Conservation (phyloP, 2,329 filamentous ascomycete genomes). For the Dothistroma septosporum region DNA sequence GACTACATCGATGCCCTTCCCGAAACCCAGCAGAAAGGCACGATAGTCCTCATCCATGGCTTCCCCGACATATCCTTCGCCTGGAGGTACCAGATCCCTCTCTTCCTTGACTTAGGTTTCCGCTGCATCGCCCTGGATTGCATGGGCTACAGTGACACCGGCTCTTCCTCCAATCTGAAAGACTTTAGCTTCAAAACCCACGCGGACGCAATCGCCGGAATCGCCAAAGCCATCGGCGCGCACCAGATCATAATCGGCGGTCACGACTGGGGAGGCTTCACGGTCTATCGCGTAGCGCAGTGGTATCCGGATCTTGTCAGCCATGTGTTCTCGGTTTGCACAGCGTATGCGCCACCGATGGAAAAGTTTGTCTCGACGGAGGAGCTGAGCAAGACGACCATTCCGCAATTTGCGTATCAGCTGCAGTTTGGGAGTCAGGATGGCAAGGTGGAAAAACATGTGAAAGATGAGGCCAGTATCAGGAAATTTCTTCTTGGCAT, state of each 20-base stretch:
- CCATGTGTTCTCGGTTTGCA: conserved; percentile 72
- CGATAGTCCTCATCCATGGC: conserved; percentile 66
- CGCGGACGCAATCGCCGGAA: conserved; percentile 68
- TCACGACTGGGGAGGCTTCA: conserved; percentile 83
- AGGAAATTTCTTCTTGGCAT: conserved; percentile 66
- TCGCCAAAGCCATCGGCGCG: conserved; percentile 58
- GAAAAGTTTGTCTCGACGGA: conserved; percentile 55
- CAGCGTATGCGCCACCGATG: conserved; percentile 61
- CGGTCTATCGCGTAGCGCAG: conserved; percentile 70
- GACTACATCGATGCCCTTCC: conserved; percentile 45
- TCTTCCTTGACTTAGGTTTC: conserved; percentile 66
- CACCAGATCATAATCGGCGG: conserved; percentile 73
- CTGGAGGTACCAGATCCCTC: conserved; percentile 86
- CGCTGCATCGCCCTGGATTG: conserved; percentile 81
- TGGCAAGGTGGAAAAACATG: conserved; percentile 52
- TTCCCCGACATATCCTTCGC: conserved; percentile 78
- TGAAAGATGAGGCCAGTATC: conserved; percentile 52
- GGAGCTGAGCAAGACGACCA: conserved; percentile 51
- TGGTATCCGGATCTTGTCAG: conserved; percentile 69
- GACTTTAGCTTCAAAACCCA: conserved; percentile 70
- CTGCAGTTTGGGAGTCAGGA: conserved; percentile 59
- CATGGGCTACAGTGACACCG: conserved; percentile 76
- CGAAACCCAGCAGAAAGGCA: conserved; percentile 41
- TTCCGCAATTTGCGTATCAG: conserved; percentile 79
- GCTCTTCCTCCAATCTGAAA: conserved; percentile 36